Base-by-base conservation (phyloP, 192 early-diverging fungal genomes). In the Podila horticola region DNA sequence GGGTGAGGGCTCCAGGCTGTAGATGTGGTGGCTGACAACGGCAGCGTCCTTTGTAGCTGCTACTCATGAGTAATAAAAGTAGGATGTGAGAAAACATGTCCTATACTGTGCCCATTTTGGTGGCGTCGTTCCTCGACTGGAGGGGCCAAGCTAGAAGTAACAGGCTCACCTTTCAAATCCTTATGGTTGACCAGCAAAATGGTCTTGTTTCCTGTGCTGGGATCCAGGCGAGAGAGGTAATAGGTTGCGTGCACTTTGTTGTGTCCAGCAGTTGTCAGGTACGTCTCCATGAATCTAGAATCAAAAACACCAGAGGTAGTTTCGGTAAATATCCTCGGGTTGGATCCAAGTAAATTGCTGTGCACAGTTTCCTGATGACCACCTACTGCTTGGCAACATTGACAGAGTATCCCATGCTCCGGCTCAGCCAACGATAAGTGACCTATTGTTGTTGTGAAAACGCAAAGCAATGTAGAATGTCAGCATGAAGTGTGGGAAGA, bases 361-460 rank as follows among this genome's bases (percentile, higher is more conserved):
- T n/a, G n/a, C n/a, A n/a, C n/a, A n/a, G n/a, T n/a, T n/a, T 69
- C 2, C 11, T 13, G 2, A 1, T 26, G 28, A 4, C 12, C 45
- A 4, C 67, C 57, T 73, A 81, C 77, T 65, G 51, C 29, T 81
- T 81, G 5, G 77, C 66, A 63, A 57, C 62, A 30, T 81, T 81
- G 71, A 81, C 77, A 73, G 77, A 81, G 55, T 66, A 69, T 29
- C 77, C 77, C 71, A 81, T 66, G 57, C 77, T 81, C 31, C 77
- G 72, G 58, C 77, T 81, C 26, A 81, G 31, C 77, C 77, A 81
- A 6, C 71, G 71, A 41, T 81, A 81, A 10, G 77, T 81, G 58
- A 81, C 67, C 77, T 81, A 33, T 30, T 26, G 20, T n/a, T 24
- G 2, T 4, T 15, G 7, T 30, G 15, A 45, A 45, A 0, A 45